phyloP scores from a whole-genome alignment of 75 land plant species.

The Pinus taeda region DNA sequence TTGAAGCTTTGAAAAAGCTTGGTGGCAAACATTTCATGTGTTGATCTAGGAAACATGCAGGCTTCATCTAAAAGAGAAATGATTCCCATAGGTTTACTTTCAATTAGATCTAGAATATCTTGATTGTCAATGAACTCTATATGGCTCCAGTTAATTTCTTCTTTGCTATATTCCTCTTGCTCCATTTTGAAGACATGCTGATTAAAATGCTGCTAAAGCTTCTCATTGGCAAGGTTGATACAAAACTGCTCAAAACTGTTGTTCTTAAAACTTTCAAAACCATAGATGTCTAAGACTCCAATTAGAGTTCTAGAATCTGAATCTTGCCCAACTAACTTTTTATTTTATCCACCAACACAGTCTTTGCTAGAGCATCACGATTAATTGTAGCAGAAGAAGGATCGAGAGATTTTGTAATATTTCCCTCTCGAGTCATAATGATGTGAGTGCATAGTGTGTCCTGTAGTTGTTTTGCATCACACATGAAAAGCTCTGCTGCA shows the following conservation, averaged over 20 bases:
- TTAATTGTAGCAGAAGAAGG: slow-evolving; percentile 68
- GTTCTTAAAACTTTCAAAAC: too few relatives aligned
- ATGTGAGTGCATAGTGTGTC: slow-evolving; percentile 63
- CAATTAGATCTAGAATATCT: slow-evolving; percentile 86
- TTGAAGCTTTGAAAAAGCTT: too few relatives aligned
- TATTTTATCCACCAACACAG: slow-evolving; percentile 74
- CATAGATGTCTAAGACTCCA: slow-evolving; percentile 91
- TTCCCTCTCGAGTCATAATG: slow-evolving; percentile 82
- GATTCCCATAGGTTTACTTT: too few relatives aligned
- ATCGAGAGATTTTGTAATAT: slow-evolving; percentile 71
- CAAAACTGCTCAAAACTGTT: too few relatives aligned
- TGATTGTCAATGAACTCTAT: slow-evolving; percentile 90
- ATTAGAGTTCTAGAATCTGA: slow-evolving; percentile 57
- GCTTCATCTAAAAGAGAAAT: too few relatives aligned
- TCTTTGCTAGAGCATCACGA: slow-evolving; percentile 80
- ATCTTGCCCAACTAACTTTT: slow-evolving; percentile 90
- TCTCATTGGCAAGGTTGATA: too few relatives aligned
- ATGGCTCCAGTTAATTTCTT: slow-evolving; percentile 86
- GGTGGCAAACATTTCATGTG: too few relatives aligned
- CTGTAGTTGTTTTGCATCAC: slow-evolving; percentile 59
- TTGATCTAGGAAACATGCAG: too few relatives aligned
- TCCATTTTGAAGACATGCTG: slow-evolving; percentile 97
- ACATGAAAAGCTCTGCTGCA: too few relatives aligned
- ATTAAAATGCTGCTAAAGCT: too few relatives aligned
- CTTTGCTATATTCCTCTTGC: slow-evolving; percentile 83